Evolutionary conservation across 805 yeast genomes (phyloP).

Genomic region (Saccharomycopsis fibuligera): DNA sequence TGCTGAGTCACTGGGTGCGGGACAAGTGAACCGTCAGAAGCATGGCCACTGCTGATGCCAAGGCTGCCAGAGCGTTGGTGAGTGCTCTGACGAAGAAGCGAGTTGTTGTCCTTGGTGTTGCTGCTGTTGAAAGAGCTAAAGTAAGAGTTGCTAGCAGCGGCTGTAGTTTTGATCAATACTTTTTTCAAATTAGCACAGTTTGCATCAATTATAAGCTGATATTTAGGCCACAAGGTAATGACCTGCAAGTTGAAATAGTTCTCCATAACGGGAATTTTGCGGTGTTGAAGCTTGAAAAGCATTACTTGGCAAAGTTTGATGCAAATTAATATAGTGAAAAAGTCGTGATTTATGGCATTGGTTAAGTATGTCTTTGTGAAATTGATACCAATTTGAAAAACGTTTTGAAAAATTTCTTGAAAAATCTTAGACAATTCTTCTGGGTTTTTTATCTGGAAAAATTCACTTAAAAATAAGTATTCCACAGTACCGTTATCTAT

Average conservation of each 20-base stretch:
- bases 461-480: conserved; percentile 63
- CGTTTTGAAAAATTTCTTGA: conserved; percentile 43
- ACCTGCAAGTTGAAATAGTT: conserved; percentile 62
- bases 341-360: conserved; percentile 47
- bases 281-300: conserved; percentile 59
- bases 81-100: too few relatives aligned
- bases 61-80: too few relatives aligned
- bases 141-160: background rate
- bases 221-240: conserved; percentile 78
- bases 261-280: conserved; percentile 64
- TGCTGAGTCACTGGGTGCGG: conserved; percentile 64
- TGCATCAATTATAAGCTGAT: conserved; percentile 67
- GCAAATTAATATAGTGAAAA: conserved; percentile 69
- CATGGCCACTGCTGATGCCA: background rate
- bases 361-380: conserved; percentile 38
- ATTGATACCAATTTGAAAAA: conserved; percentile 42
- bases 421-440: conserved; percentile 24
- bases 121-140: background rate
- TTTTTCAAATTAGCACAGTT: conserved; percentile 69
- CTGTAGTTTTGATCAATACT: conserved; percentile 31
- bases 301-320: conserved; percentile 65
- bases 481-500: conserved; percentile 75
- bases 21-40: conserved; percentile 29
- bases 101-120: background rate
- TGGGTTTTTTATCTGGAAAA: conserved; percentile 48